Evolutionary conservation across 1,139 yeast genomes (phyloP).

Genomic region (Suhomyces panamericanus): DNA sequence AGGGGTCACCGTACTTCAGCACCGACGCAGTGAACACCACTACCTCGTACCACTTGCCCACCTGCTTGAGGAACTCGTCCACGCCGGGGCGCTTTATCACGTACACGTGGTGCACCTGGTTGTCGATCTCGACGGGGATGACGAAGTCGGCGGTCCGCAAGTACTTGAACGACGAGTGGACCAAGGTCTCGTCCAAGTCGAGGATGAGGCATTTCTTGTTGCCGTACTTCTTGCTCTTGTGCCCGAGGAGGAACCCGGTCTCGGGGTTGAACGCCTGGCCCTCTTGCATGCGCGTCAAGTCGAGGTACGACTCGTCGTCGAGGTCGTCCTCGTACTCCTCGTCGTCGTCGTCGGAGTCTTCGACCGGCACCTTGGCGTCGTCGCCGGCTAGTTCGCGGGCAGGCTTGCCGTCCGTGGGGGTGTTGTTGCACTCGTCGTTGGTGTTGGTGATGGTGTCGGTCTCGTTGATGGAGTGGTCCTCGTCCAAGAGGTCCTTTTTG

Average conservation of each 20-base stretch:
- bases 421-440: constrained; percentile 28
- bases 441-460: constrained; percentile 49
- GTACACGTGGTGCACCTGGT: constrained; percentile 88
- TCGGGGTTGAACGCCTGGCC: constrained; percentile 62
- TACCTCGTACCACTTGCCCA: constrained; percentile 87
- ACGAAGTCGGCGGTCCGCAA: constrained; percentile 93
- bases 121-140: constrained; percentile 72
- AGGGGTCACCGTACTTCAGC: constrained; percentile 92
- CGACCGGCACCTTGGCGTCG: constrained; percentile 7
- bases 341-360: constrained; percentile 15
- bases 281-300: constrained; percentile 62
- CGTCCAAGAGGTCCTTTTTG: constrained; percentile 37
- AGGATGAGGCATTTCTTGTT: constrained; percentile 83
- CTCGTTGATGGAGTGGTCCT: constrained; percentile 44
- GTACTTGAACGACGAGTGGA: constrained; percentile 92
- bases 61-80: constrained; percentile 81
- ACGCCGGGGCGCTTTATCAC: constrained; percentile 98
- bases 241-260: constrained; percentile 65
- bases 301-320: constrained; percentile 41
- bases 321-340: constrained; percentile 21
- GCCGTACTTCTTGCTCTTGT: constrained; percentile 32
- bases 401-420: constrained; percentile 14
- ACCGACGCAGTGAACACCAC: constrained; percentile 97
- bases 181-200: constrained; percentile 94
- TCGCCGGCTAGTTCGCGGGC: constrained; percentile 6